Base-by-base conservation (phyloP, 345 rosid genomes). In the Populus davidiana region DNA sequence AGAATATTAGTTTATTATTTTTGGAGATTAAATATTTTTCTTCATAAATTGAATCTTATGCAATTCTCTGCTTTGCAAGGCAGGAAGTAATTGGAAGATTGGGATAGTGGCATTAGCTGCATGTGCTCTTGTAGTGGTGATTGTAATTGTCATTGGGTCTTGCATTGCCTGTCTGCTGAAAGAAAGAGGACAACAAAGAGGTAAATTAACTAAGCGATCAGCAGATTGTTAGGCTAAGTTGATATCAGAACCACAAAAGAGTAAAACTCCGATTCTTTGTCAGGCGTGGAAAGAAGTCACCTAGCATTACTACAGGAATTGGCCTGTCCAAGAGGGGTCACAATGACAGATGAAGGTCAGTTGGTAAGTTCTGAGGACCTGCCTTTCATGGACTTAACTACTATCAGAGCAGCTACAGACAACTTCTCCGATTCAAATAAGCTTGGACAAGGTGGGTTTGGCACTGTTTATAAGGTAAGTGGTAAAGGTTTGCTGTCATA, bases 61-160 rank as follows among this genome's bases (percentile, higher is more conserved):
- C 18, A 6, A 21, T 35, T 54, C 12, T 81, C 35, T 18, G 47
- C 13, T 72, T 23, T 21, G 43, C 16, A 41, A 78, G 75, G 75
- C 83, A 86, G 87, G 76, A 62, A 25, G 33, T 39, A 83, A 63
- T 66, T 76, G 79, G 86, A 77, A 78, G 71, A 69, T 1, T 47
- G 70, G 77, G 78, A 75, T 77, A 54, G 9, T 74, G 74, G 82
- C 70, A 4, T 61, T 64, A 16, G 67, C 69, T n/a, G 35, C 61
- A 6, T 66, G 71, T 52, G 21, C 79, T 29, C 18, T 79, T 0
- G 27, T 61, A 35, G 33, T 71, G 16, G 31, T 79, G 43, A 8
- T 77, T 38, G 73, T 38, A 17, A 64, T 77, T 64, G 71, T 87
- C 23, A 38, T 73, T 11, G 86, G 79, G 16, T 82, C 69, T 13